Evolutionary conservation across 2,329 filamentous ascomycete species (phyloP), one percentile per base, ranked within the genome.

Genomic region (Sporothrix brasiliensis): DNA sequence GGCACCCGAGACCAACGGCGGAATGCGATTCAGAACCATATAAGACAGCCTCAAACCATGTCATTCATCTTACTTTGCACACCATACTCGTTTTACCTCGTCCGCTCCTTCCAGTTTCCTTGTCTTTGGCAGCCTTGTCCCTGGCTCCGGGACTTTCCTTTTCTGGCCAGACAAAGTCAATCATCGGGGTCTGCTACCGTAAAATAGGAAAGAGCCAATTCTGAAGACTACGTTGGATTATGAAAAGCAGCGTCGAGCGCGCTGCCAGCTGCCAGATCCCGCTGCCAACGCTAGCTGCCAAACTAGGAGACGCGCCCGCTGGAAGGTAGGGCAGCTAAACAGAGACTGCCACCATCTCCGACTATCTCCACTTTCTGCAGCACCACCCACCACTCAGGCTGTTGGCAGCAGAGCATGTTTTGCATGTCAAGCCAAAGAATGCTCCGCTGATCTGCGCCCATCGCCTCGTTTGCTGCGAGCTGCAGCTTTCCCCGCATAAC

Each of bases 401-500:
- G 14, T 3, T 44, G 41, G 14, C 11, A 44, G 41, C 11, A 14
- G 41, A 11, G 60, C 60, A 65, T 47, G 13, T 50, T 16, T 16
- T 65, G 24, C 27, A 65, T 50, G 61, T 24, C 30, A 34, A 34
- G 6, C 30, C 30, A 34, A 5, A 34, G 30, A 65, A 50, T 50
- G 41, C 61, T 50, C 24, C 47, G 61, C 41, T 19, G 63, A 67
- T 67, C 63, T 53, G 30, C 63, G n/a, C 19, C 30, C 61, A 27
- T 34, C 19, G 10, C 54, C 30, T 27, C 27, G 34, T 14, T 39
- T 34, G 6, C 16, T 13, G 27, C 47, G 34, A 47, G 58, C 39
- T 66, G 47, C 27, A 67, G 63, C 63, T 67, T 67, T 67, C 63
- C 63, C 63, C 63, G 63, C 63, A 67, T 39, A 52, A 34, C n/a